Base-by-base conservation (phyloP, 1,139 yeast genomes). In the Blastobotrys persicus region DNA sequence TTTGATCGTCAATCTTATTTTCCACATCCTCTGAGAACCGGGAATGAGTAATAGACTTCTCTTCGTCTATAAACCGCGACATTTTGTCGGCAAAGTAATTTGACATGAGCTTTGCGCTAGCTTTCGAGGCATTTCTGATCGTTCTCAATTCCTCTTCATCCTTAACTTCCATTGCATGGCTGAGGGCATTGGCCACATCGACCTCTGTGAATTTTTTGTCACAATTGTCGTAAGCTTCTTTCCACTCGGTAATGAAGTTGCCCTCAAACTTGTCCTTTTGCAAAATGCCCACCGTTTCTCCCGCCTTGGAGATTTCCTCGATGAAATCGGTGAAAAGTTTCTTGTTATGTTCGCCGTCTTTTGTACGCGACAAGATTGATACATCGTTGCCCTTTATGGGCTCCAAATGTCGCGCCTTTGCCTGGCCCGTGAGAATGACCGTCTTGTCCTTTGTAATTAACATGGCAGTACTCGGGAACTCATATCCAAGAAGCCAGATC, bases 401-500 rank as follows among this genome's bases (percentile, higher is more conserved):
- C 45, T 75, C 77, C 60, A 91, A 72, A 69, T 89, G 85, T 65
- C 84, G 87, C 46, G 95, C 89, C 62, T 91, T 91, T n/a, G 89
- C 88, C 47, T 83, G 85, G 33, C 94, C 83, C 0, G 98, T 91
- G 52, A 91, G 76, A 52, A 92, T 74, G 13, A 81, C 70, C 45
- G 83, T 73, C 59, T 80, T 81, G 42, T 78, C 78, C 49, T 78
- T 76, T 4, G 87, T 79, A 53, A 91, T 72, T 47, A 78, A 81
- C 52, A 92, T 70, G 40, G 83, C 83, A 1, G 98, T 89, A 50
- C 95, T 94, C 18, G 96, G 95, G 64, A 92, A 91, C 65, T 94
- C 98, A 65, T 91, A 92, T 4, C 98, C 97, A 52, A 92, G 73
- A 52, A 92, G 73, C 98, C 98, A 92, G 45, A 85, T 85, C 58